A percentile compares a stretch with the other conserved stretches of the same genome.
Evolutionary conservation across 2,329 filamentous ascomycete species (phyloP).

Genomic region (Hirsutella minnesotensis): DNA sequence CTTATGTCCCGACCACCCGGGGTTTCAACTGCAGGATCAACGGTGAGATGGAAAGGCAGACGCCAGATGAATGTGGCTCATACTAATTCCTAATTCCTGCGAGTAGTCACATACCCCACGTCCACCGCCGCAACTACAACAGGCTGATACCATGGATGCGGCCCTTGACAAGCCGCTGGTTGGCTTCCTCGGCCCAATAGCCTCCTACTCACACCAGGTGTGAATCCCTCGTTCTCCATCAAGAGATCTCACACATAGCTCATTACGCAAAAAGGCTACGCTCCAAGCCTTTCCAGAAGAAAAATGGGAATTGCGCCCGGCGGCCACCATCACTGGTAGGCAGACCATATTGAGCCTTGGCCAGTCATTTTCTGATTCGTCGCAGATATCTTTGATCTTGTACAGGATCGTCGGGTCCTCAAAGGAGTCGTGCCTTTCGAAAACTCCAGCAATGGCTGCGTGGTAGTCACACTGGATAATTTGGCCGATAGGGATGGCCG

Average conservation of each 20-base stretch:
- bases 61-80: too few relatives aligned
- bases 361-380: not conserved
- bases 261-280: slow-evolving; percentile 24
- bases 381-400: slow-evolving; percentile 65
- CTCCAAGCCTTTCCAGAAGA: slow-evolving; percentile 34
- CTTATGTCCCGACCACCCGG: too few relatives aligned
- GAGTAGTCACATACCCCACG: too few relatives aligned
- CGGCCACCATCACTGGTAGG: slow-evolving; percentile 37
- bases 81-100: too few relatives aligned
- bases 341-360: not conserved
- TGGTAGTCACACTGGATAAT: slow-evolving; percentile 81
- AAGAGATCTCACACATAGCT: slow-evolving; percentile 5
- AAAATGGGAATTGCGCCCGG: slow-evolving; percentile 36
- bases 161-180: slow-evolving; percentile 25
- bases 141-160: not conserved
- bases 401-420: slow-evolving; percentile 52
- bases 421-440: slow-evolving; percentile 88
- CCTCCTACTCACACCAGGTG: slow-evolving; percentile 42
- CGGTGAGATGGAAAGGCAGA: too few relatives aligned
- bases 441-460: slow-evolving; percentile 89
- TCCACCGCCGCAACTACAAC: too few relatives aligned
- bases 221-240: slow-evolving; percentile 1
- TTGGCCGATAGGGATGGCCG: slow-evolving; percentile 60
- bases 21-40: too few relatives aligned
- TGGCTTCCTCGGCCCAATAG: slow-evolving; percentile 35